phyloP scores from a whole-genome alignment of 2,329 filamentous ascomycete species.

The Cercospora sp. region DNA sequence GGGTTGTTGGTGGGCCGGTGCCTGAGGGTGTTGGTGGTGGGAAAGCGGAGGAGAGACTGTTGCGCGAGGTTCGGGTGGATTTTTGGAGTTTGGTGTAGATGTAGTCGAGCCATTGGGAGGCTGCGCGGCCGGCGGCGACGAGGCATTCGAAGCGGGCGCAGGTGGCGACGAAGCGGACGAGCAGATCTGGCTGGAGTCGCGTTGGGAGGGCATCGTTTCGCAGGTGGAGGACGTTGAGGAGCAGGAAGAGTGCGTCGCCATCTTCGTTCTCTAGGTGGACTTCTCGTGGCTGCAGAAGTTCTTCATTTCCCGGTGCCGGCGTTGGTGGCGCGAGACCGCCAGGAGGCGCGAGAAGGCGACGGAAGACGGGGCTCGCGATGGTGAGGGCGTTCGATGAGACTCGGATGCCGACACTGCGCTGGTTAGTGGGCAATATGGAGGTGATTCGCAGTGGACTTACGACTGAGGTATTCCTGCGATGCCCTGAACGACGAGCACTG shows the following conservation, averaged over 20 bases:
- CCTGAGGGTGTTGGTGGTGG: slow-evolving; percentile 3
- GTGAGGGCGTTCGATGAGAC: slow-evolving; percentile 28
- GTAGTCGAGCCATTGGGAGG: slow-evolving; percentile 34
- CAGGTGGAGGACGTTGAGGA: slow-evolving; percentile 35
- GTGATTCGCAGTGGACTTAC: neutral
- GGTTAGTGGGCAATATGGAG: neutral
- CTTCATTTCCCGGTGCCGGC: slow-evolving; percentile 3
- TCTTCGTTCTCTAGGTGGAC: slow-evolving; percentile 31
- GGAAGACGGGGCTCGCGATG: slow-evolving; percentile 32
- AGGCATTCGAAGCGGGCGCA: slow-evolving; percentile 33
- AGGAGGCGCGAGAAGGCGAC: slow-evolving; percentile 12
- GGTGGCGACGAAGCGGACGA: slow-evolving; percentile 28
- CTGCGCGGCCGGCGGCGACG: slow-evolving; percentile 29
- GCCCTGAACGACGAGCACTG: slow-evolving; percentile 21
- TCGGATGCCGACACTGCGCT: slow-evolving; percentile 26
- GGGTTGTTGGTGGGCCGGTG: neutral
- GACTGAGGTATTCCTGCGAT: slow-evolving; percentile 15
- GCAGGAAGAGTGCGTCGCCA: slow-evolving; percentile 31
- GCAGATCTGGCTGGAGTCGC: slow-evolving; percentile 25
- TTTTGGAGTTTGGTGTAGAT: slow-evolving; percentile 27
- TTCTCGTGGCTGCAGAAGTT: slow-evolving; percentile 1
- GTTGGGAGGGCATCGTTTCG: slow-evolving; percentile 33
- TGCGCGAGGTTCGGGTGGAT: neutral
- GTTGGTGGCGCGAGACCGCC: neutral
- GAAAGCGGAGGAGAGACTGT: neutral